phyloP scores from a whole-genome alignment of 495 filamentous ascomycete genomes.

The Podospora pseudopauciseta region DNA sequence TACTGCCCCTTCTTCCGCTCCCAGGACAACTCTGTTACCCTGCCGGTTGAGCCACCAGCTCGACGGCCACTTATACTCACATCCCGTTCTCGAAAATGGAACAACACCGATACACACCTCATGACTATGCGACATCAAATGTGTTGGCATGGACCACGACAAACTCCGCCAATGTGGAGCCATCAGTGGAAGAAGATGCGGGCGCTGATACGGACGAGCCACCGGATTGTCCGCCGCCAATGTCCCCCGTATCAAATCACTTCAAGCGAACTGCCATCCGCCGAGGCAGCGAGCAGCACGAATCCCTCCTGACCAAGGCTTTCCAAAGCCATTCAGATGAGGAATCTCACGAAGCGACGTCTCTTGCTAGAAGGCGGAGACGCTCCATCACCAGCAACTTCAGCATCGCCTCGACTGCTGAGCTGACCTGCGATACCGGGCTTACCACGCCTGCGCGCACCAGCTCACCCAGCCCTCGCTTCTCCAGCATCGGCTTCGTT shows the following conservation, averaged over 20 bases:
- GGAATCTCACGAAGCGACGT: slow-evolving; percentile 32
- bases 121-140: slow-evolving; percentile 39
- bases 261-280: slow-evolving; percentile 44
- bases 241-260: slow-evolving; percentile 27
- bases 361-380: slow-evolving; percentile 37
- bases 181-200: slow-evolving; percentile 40
- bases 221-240: slow-evolving; percentile 23
- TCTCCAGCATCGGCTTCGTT: slow-evolving; percentile 40
- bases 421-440: slow-evolving; percentile 88
- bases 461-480: slow-evolving; percentile 81
- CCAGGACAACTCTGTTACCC: slow-evolving; percentile 8
- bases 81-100: slow-evolving; percentile 32
- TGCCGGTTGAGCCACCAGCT: neutral
- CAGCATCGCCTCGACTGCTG: slow-evolving; percentile 75
- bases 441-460: slow-evolving; percentile 87
- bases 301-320: slow-evolving; percentile 77
- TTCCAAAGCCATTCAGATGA: slow-evolving; percentile 63
- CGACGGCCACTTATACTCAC: neutral
- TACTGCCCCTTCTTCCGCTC: neutral
- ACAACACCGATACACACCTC: slow-evolving; percentile 31
- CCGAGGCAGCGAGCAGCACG: slow-evolving; percentile 49
- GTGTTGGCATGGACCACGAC: slow-evolving; percentile 41
- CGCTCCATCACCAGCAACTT: slow-evolving; percentile 73
- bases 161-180: slow-evolving; percentile 41
- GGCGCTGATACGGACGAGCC: slow-evolving; percentile 34